Conservation (phyloP, 371 early-diverging fungal genomes). For the Actinomortierella ambigua region DNA sequence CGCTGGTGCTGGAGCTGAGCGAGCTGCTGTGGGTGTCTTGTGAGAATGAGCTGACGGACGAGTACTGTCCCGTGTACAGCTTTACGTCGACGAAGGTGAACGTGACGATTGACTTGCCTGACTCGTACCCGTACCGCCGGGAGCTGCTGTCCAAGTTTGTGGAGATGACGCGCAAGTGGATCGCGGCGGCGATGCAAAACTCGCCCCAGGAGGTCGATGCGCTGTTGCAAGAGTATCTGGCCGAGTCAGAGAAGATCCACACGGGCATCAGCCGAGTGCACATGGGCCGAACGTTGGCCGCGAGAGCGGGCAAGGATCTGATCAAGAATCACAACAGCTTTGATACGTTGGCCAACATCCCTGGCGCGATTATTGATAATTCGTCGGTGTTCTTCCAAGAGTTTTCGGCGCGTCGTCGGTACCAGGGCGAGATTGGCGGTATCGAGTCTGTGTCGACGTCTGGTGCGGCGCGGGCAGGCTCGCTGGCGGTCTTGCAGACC, state of each 20-base stretch:
- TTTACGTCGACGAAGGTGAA: conserved; percentile 68
- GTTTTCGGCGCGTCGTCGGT: conserved; percentile 60
- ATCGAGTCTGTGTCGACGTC: conserved; percentile 46
- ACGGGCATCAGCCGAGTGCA: conserved; percentile 61
- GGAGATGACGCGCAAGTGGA: conserved; percentile 73
- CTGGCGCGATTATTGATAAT: conserved; percentile 54
- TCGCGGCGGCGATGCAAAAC: conserved; percentile 54
- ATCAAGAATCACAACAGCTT: conserved; percentile 54
- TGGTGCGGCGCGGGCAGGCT: not conserved
- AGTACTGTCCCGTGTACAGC: conserved; percentile 77
- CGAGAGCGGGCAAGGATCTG: conserved; percentile 68
- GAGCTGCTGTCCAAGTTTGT: conserved; percentile 68
- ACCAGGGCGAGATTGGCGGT: conserved; percentile 65
- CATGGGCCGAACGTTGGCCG: conserved; percentile 75
- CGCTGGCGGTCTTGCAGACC: conserved; percentile 11
- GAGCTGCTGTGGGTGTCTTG: conserved; percentile 83
- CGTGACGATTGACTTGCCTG: conserved; percentile 77
- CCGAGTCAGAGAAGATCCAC: conserved; percentile 58
- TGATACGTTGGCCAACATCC: conserved; percentile 51
- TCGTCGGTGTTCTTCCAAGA: conserved; percentile 65
- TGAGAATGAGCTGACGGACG: conserved; percentile 80
- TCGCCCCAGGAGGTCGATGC: conserved; percentile 67
- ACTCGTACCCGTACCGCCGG: conserved; percentile 76
- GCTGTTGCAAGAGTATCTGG: conserved; percentile 68
- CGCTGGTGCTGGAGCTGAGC: conserved; percentile 73